Evolutionary conservation across 345 rosid genomes (phyloP), one percentile per base, ranked within the genome.

Genomic region (Tarenaya hassleriana): DNA sequence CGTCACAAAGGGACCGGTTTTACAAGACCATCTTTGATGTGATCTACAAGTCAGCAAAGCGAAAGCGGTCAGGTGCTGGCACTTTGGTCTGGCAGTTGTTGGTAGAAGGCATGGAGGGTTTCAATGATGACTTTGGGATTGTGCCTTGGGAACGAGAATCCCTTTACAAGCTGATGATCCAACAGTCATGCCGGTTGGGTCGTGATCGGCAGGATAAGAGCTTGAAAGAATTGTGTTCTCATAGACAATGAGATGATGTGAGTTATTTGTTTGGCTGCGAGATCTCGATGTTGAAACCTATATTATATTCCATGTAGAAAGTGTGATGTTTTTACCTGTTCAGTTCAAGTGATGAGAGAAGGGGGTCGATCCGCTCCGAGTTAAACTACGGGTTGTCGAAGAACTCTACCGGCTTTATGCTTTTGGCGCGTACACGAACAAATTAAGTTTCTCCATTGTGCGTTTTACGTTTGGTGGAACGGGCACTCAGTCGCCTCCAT

Each of bases 31-130:
- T 88, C 39, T 66, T 72, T 7, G 88, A 83, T 54, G 65, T 79
- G 29, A 64, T 77, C 32, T 76, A 77, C 52, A 79, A 74, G 59
- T 88, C 96, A 32, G 88, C 94, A 1, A 78, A 72, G 77, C 73
- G 75, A 63, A 79, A 67, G 4, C 67, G 78, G 70, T 68, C 96
- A 1, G 98, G 96, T 29, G 95, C 86, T 15, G 96, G 98, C 8
- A 76, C 96, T 35, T 47, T 92, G 29, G 49, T 79, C 58, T 88
- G 96, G 98, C 98, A 85, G 59, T 77, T 79, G 24, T 60, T 88
- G 11, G 79, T 83, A 0, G 70, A 77, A 71, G 96, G 86, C 71
- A 92, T 84, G 94, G 90, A 83, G 58, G 86, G 77, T 17, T 88
- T 81, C 34, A 83, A 69, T 10, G 98, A 88, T 43, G 98, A 83